phyloP scores from a whole-genome alignment of 352 stramenopile species.

The Pythium biforme region DNA sequence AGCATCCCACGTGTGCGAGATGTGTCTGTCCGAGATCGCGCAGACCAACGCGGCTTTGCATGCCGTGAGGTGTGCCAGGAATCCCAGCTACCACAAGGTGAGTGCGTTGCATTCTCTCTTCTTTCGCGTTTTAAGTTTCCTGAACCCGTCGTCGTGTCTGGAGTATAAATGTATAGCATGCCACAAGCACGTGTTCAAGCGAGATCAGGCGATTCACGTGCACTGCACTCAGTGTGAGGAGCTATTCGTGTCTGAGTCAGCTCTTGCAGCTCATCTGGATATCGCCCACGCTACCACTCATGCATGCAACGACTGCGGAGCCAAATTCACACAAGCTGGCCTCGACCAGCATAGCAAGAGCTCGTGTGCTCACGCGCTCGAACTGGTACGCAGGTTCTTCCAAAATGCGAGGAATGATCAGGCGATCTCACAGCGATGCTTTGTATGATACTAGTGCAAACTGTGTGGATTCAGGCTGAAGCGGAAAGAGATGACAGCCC shows the following conservation, averaged over 20 bases:
- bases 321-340: conserved; percentile 28
- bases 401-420: no score
- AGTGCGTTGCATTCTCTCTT: not conserved
- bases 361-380: conserved; percentile 28
- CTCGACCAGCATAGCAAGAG: conserved; percentile 26
- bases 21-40: conserved; percentile 36
- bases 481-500: conserved; percentile 35
- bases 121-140: not conserved
- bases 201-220: conserved; percentile 32
- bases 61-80: conserved; percentile 40
- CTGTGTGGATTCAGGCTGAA: conserved; percentile 57
- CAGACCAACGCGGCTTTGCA: conserved; percentile 38
- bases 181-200: conserved; percentile 31
- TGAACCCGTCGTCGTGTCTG: not conserved
- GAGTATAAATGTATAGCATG: conserved; percentile 48
- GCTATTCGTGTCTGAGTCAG: conserved; percentile 23
- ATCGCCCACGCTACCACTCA: conserved; percentile 24
- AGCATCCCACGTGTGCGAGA: not conserved
- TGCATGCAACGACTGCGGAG: conserved; percentile 33
- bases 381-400: conserved; percentile 24
- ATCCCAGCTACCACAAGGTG: conserved; percentile 56
- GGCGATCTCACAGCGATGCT: not conserved
- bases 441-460: conserved; percentile 33
- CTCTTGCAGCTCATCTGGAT: conserved; percentile 21
- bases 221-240: conserved; percentile 40